Conservation (phyloP, 2,329 filamentous ascomycete species). For the Ophiostoma ulmi region DNA sequence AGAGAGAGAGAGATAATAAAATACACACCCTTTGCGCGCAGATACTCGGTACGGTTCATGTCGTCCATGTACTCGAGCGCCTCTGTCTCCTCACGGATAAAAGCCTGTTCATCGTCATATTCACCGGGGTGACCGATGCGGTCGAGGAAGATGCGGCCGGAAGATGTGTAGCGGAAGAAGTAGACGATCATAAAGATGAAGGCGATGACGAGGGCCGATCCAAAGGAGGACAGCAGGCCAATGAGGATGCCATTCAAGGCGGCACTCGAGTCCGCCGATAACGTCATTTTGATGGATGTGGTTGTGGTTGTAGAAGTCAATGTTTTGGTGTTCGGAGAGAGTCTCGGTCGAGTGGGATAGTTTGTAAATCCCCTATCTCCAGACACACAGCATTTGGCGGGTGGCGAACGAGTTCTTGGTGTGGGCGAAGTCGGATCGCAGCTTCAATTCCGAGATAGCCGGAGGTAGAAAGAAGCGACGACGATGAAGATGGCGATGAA, state of each 20-base stretch:
- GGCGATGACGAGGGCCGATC: constrained; percentile 79
- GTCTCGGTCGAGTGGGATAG: neutral
- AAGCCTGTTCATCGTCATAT: constrained; percentile 96
- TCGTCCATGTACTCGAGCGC: constrained; percentile 96
- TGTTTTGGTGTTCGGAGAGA: neutral
- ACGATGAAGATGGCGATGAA: neutral
- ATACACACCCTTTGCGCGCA: constrained; percentile 81
- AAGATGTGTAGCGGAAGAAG: constrained; percentile 85
- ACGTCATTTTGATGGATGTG: constrained; percentile 16
- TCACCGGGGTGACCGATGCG: constrained; percentile 89
- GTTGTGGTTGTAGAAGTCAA: neutral
- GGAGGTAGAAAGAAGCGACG: neutral
- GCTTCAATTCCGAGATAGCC: neutral
- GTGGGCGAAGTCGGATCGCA: neutral
- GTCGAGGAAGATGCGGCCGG: constrained; percentile 87
- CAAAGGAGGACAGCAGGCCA: constrained; percentile 88
- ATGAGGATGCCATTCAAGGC: constrained; percentile 75
- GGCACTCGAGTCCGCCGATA: constrained; percentile 9
- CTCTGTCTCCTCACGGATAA: constrained; percentile 87
- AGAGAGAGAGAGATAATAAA: neutral
- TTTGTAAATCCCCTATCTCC: constrained; percentile 12
- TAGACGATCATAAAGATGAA: constrained; percentile 77
- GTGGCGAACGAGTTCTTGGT: constrained; percentile 13
- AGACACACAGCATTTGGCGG: constrained; percentile 17
- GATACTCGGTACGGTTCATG: constrained; percentile 79